Conservation (phyloP, 129 eudicot species). For the Logfia minima region DNA sequence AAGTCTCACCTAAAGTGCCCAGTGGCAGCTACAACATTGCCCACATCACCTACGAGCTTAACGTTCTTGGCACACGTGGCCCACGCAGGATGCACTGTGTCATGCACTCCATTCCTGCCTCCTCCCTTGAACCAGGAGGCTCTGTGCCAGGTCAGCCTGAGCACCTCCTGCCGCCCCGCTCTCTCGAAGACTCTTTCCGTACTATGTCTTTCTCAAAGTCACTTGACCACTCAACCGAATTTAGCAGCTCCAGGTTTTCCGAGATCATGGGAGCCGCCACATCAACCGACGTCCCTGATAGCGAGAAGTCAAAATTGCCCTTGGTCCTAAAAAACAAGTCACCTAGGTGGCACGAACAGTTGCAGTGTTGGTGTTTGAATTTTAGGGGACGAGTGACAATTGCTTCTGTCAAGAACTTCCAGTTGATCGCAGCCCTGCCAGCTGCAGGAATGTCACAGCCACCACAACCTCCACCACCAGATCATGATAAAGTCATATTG, state of each 20-base stretch:
- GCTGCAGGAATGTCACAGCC: conserved; percentile 41
- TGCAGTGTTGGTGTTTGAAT: conserved; percentile 90
- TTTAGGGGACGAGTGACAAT: conserved; percentile 81
- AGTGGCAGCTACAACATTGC: conserved; percentile 81
- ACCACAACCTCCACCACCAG: conserved; percentile 44
- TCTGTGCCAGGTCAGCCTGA: conserved; percentile 82
- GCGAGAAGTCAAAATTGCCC: conserved; percentile 53
- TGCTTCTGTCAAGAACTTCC: conserved; percentile 88
- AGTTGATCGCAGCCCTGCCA: conserved; percentile 63
- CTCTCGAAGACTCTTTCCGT: conserved; percentile 77
- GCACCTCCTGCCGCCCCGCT: conserved; percentile 65
- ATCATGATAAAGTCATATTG: conserved; percentile 65
- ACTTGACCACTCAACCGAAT: conserved; percentile 69
- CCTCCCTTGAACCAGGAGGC: conserved; percentile 73
- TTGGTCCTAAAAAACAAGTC: conserved; percentile 82
- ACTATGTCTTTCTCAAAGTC: conserved; percentile 84
- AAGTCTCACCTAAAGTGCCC: conserved; percentile 85
- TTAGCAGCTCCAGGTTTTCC: conserved; percentile 74
- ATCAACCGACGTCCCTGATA: conserved; percentile 43
- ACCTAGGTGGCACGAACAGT: conserved; percentile 87
- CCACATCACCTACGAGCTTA: conserved; percentile 80
- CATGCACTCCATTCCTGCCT: conserved; percentile 79
- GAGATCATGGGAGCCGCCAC: conserved; percentile 48
- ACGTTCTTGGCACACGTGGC: conserved; percentile 87
- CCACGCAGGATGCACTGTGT: conserved; percentile 85